Base-by-base conservation (phyloP, 345 rosid species). In the Populus alba region DNA sequence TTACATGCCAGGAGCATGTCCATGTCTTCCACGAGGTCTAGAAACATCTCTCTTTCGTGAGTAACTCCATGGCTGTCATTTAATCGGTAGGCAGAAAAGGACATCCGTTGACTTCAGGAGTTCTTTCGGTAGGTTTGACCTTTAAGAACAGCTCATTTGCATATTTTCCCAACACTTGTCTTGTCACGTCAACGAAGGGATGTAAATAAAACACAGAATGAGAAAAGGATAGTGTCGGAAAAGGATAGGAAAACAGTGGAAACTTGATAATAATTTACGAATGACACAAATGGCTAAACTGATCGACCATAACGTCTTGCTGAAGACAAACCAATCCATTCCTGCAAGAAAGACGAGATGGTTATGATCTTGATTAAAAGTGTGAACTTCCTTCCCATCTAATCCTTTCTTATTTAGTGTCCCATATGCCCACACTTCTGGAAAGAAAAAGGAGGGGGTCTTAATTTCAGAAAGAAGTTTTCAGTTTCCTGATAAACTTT, bases 151-250 rank as follows among this genome's bases (percentile, higher is more conserved):
- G 87, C 74, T 86, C 77, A 39, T 91, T 90, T 55, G 91, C 95
- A 81, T 81, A 84, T 81, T 91, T 90, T 6, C 92, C 95, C 81
- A 87, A 76, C 70, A 89, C 92, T 86, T 90, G 95, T 76, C 95
- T 90, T 17, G 92, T 86, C 73, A 91, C 82, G 83, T 91, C 93
- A 68, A 90, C 89, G 5, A 91, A 82, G 81, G 90, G 93, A 71
- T 82, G 49, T 10, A 23, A 72, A 66, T 22, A 53, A 51, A 71
- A n/a, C 71, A 51, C 41, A 68, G 13, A 73, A 72, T 8, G 57
- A 20, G 38, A 59, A n/a, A 43, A 25, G 7, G 23, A 74, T 59
- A 10, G 65, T 10, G 15, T 53, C 23, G 29, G 35, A 57, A 62
- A 6, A 39, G 29, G 20, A 37, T 31, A 70, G 4, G 39, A 22